A percentile compares a stretch with the other conserved stretches of the same genome.
These are phyloP conservation scores for Arctium lappa DNA, from an alignment of 129 eudicot species.

Conservation along the genomic window DNA sequence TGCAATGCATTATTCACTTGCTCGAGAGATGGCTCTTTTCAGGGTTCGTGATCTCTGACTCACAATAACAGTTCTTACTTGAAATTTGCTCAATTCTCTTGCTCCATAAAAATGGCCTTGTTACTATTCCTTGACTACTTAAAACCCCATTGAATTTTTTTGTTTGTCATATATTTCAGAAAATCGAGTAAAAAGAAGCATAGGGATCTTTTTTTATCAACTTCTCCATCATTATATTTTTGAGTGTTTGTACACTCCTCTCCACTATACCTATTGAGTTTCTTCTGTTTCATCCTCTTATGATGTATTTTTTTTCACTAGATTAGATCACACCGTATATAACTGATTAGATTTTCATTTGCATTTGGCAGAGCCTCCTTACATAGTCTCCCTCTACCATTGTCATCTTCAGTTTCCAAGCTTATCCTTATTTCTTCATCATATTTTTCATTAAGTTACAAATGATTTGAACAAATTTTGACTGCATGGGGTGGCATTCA, in stretches of 20 bases:
- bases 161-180: neutral
- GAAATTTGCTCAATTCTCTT: neutral
- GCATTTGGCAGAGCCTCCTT: neutral
- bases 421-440: neutral
- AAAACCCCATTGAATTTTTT: neutral
- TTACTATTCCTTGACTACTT: neutral
- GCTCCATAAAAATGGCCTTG: too few relatives aligned
- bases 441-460: neutral
- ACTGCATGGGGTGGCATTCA: neutral
- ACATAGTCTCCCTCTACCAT: neutral
- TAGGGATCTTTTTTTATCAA: neutral
- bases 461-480: neutral
- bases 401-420: neutral
- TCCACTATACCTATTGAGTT: too few relatives aligned
- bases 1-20: slow-evolving; percentile 80
- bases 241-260: neutral
- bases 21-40: slow-evolving; percentile 79
- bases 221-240: neutral
- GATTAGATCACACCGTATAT: neutral
- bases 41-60: slow-evolving; percentile 52
- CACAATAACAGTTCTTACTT: neutral
- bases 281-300: too few relatives aligned
- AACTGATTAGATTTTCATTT: neutral
- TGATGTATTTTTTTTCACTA: neutral
- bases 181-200: neutral